These are phyloP conservation scores for Datura wrightii DNA, from an alignment of 257 asterid genomes.

Conservation along the genomic window DNA sequence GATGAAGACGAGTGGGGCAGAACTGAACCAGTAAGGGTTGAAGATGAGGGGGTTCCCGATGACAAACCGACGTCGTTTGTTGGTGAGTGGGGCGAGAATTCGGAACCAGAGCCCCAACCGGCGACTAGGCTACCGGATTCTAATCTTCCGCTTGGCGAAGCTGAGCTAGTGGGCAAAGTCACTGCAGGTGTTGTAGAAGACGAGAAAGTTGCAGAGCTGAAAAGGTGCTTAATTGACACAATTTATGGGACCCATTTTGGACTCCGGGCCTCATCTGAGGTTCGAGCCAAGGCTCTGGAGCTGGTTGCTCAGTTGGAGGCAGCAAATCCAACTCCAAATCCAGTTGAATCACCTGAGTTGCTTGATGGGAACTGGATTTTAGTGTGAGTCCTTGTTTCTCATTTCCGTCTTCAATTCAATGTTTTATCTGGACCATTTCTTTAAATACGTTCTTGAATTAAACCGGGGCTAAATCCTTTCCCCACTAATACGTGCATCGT, in stretches of 20 bases:
- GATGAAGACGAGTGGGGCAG: no score
- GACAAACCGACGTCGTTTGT: constrained; percentile 37
- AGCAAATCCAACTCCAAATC: constrained; percentile 77
- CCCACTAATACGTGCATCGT: no score
- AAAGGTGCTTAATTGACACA: constrained; percentile 67
- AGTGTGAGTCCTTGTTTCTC: constrained; percentile 57
- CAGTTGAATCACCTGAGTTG: constrained; percentile 67
- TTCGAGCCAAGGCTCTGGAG: constrained; percentile 86
- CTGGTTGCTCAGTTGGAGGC: constrained; percentile 89
- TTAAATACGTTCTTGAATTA: no score
- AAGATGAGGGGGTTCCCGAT: no score
- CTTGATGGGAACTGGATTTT: constrained; percentile 91
- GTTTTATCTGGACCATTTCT: no score
- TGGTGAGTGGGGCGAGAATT: constrained; percentile 87
- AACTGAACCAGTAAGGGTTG: no score
- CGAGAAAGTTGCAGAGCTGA: constrained; percentile 49
- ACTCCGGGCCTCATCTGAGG: constrained; percentile 68
- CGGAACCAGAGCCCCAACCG: constrained; percentile 63
- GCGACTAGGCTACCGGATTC: constrained; percentile 46
- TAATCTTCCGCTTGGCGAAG: constrained; percentile 64
- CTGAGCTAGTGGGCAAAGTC: constrained; percentile 34
- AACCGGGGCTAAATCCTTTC: no score
- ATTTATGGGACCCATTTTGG: constrained; percentile 83
- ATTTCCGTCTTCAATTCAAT: not conserved
- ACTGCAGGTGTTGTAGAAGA: constrained; percentile 27